Evolutionary conservation across 2,329 filamentous ascomycete species (phyloP).

Genomic region (Monilinia laxa): DNA sequence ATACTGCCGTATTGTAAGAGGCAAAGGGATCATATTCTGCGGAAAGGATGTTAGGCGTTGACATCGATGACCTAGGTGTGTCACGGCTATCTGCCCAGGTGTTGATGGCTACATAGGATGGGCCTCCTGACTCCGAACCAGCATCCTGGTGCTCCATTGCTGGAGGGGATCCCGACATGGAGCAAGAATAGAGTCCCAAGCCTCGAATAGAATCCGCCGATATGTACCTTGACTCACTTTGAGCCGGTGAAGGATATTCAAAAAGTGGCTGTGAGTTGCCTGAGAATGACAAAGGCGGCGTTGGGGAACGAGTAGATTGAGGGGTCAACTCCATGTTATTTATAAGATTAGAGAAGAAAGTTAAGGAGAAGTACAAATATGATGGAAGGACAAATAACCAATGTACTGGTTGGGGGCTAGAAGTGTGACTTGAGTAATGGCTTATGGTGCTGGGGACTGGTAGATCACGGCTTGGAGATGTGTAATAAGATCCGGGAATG

Average conservation of each 20-base stretch:
- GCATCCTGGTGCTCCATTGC: constrained; percentile 29
- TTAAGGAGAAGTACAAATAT: constrained; percentile 25
- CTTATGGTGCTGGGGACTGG: not conserved
- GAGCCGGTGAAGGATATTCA: constrained; percentile 41
- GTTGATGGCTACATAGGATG: constrained; percentile 32
- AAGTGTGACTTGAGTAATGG: constrained; percentile 14
- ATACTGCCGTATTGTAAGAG: constrained; percentile 47
- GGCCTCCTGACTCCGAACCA: constrained; percentile 29
- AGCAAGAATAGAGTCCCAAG: constrained; percentile 38
- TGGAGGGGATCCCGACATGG: constrained; percentile 35
- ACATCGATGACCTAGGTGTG: constrained; percentile 34
- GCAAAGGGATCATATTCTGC: constrained; percentile 54
- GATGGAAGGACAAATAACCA: constrained; percentile 19
- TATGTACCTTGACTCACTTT: constrained; percentile 38
- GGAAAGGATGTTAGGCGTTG: constrained; percentile 47
- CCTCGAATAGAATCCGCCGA: constrained; percentile 37
- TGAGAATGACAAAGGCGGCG: constrained; percentile 37
- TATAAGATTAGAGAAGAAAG: constrained; percentile 25
- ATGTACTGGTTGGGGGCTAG: constrained; percentile 25
- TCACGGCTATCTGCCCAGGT: constrained; percentile 35
- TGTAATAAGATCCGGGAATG: constrained; percentile 17
- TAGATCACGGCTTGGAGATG: constrained; percentile 12
- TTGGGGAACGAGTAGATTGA: constrained; percentile 38
- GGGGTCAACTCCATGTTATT: constrained; percentile 40
- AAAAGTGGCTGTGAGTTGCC: constrained; percentile 38